Percentiles rank a stretch among this genome's conserved stretches.
phyloP scores from a whole-genome alignment of 176 grass and related monocot genomes.

The Leersia perrieri region DNA sequence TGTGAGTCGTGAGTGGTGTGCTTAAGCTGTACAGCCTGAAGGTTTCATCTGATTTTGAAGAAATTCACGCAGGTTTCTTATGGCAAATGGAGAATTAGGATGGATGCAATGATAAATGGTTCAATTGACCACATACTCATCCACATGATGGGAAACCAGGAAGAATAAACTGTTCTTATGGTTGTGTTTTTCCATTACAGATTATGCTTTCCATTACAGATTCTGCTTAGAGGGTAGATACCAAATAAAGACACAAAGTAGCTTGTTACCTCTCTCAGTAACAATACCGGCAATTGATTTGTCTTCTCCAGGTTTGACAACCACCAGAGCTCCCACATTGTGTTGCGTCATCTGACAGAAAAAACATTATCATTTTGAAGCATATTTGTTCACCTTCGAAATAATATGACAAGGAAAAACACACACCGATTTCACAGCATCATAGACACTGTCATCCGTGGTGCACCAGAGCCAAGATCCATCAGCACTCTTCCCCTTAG shows the following conservation, averaged over 20 bases:
- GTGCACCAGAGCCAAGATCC: slow-evolving; percentile 99
- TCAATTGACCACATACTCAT: not conserved
- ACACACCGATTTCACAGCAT: slow-evolving; percentile 94
- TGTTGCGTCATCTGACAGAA: slow-evolving; percentile 83
- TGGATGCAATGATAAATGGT: not conserved
- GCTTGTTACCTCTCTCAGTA: slow-evolving; percentile 86
- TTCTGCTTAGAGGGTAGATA: not conserved
- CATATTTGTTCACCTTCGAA: not conserved
- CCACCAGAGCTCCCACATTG: slow-evolving; percentile 96
- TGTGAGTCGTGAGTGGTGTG: not conserved
- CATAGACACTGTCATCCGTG: slow-evolving; percentile 84
- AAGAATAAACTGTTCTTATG: too few species aligned
- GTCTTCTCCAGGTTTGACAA: slow-evolving; percentile 78
- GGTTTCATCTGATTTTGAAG: not conserved
- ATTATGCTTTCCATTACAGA: slow-evolving; percentile 1
- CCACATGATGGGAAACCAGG: not conserved
- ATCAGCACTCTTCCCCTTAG: slow-evolving; percentile 89
- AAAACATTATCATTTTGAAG: slow-evolving; percentile 4
- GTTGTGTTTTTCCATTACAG: not conserved
- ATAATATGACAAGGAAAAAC: not conserved
- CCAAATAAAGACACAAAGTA: not conserved
- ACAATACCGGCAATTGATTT: slow-evolving; percentile 86
- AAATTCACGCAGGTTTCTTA: not conserved
- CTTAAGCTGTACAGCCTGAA: not conserved
- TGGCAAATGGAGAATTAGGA: not conserved